Conservation (phyloP, 2,329 filamentous ascomycete species). For the Botrytis byssoidea region DNA sequence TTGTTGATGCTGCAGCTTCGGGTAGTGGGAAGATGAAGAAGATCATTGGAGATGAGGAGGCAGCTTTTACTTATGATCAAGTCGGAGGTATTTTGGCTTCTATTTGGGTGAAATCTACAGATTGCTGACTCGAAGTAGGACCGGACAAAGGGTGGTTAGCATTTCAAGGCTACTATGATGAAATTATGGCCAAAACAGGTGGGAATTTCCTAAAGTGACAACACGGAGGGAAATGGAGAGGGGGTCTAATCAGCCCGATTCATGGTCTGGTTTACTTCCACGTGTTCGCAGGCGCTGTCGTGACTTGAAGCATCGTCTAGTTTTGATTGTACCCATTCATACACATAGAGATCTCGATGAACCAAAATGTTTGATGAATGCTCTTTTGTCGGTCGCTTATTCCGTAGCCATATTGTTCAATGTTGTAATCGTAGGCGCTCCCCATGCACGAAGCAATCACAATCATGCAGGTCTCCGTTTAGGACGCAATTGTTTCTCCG, state of each 20-base stretch:
- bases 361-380: neutral
- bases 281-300: neutral
- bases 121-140: neutral
- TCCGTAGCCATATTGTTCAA: conserved; percentile 10
- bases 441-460: conserved; percentile 8
- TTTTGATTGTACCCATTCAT: neutral
- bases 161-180: conserved; percentile 55
- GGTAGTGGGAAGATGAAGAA: conserved; percentile 60
- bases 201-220: conserved; percentile 47
- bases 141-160: conserved; percentile 53
- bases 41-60: conserved; percentile 64
- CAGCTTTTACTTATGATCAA: conserved; percentile 62
- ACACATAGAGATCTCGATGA: neutral
- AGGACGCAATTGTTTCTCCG: conserved; percentile 1
- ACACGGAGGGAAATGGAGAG: neutral
- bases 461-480: conserved; percentile 1
- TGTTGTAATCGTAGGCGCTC: neutral
- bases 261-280: neutral
- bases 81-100: conserved; percentile 48
- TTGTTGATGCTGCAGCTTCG: conserved; percentile 58
- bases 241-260: neutral
- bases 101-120: neutral
- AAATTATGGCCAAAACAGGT: conserved; percentile 50
- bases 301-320: neutral
- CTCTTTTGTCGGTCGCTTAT: conserved; percentile 12